These are phyloP conservation scores for Verticillium isaacii DNA, from an alignment of 2,329 filamentous ascomycete genomes.

Conservation along the genomic window DNA sequence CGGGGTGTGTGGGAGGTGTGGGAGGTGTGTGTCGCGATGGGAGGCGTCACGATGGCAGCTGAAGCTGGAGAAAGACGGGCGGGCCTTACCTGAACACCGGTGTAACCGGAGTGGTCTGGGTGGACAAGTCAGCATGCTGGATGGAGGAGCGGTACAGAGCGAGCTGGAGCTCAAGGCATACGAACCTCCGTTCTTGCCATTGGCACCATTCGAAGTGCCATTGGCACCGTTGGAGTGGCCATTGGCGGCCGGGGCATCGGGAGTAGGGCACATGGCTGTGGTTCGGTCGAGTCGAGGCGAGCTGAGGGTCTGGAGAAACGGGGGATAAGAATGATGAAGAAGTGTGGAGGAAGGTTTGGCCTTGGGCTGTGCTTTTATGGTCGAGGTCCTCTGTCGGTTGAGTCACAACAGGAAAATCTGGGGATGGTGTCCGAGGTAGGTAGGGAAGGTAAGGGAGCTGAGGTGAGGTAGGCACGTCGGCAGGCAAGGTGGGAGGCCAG, in stretches of 20 bases:
- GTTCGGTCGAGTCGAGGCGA: background rate
- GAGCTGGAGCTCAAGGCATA: background rate
- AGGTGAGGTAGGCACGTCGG: background rate
- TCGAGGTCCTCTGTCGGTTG: conserved; percentile 3
- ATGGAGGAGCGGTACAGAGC: background rate
- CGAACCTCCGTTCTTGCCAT: conserved; percentile 9
- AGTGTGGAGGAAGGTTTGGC: background rate
- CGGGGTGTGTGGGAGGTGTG: background rate
- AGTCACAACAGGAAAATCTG: conserved; percentile 8
- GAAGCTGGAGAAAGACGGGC: background rate
- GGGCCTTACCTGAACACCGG: conserved; percentile 9
- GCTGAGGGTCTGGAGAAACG: background rate
- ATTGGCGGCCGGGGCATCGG: conserved; percentile 11
- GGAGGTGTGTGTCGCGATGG: background rate
- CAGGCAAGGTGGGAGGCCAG: background rate
- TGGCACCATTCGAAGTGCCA: conserved; percentile 8
- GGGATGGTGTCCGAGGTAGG: background rate
- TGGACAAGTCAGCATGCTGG: background rate
- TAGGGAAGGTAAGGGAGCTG: background rate
- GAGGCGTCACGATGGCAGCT: background rate
- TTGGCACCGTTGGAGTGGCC: conserved; percentile 12
- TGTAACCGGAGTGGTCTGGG: conserved; percentile 11
- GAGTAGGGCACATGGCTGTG: conserved; percentile 13
- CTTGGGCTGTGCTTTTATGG: conserved; percentile 6
- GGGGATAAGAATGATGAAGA: background rate